Conservation (phyloP, 2,329 filamentous ascomycete species). For the Penicillium rolfsii region DNA sequence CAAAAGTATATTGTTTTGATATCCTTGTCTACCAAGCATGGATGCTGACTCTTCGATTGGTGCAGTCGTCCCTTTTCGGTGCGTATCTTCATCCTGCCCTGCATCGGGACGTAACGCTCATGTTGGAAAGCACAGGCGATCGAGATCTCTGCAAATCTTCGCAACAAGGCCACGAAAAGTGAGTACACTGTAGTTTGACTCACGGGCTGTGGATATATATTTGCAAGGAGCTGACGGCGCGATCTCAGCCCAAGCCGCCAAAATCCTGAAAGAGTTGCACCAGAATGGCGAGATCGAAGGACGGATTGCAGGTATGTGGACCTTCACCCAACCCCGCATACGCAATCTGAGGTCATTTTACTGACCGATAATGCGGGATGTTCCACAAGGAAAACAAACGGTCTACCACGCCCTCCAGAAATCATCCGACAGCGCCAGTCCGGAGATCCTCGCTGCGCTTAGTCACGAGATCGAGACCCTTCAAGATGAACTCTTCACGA, state of each 20-base stretch:
- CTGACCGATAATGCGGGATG: conserved; percentile 4
- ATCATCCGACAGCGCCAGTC: conserved; percentile 51
- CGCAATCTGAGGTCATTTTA: not conserved
- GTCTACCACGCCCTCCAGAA: conserved; percentile 64
- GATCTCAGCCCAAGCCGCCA: conserved; percentile 56
- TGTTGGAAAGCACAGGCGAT: conserved; percentile 46
- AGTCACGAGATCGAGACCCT: conserved; percentile 54
- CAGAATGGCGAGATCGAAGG: conserved; percentile 63
- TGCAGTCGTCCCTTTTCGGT: conserved; percentile 59
- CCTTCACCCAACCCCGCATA: not conserved
- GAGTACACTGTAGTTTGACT: conserved; percentile 5
- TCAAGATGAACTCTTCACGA: conserved; percentile 47
- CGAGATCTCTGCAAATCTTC: conserved; percentile 64
- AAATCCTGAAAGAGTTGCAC: conserved; percentile 65
- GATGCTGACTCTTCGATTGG: conserved; percentile 14
- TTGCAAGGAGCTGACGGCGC: not conserved
- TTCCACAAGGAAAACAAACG: conserved; percentile 60
- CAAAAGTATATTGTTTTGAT: conserved; percentile 49
- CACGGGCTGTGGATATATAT: not conserved
- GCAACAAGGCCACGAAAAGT: conserved; percentile 64
- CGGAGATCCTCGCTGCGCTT: conserved; percentile 55
- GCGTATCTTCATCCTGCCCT: conserved; percentile 17
- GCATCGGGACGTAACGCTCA: not conserved
- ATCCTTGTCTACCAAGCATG: not conserved
- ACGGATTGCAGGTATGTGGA: conserved; percentile 53